Conservation (phyloP, 371 early-diverging fungal genomes). For the Rhizomucor miehei region DNA sequence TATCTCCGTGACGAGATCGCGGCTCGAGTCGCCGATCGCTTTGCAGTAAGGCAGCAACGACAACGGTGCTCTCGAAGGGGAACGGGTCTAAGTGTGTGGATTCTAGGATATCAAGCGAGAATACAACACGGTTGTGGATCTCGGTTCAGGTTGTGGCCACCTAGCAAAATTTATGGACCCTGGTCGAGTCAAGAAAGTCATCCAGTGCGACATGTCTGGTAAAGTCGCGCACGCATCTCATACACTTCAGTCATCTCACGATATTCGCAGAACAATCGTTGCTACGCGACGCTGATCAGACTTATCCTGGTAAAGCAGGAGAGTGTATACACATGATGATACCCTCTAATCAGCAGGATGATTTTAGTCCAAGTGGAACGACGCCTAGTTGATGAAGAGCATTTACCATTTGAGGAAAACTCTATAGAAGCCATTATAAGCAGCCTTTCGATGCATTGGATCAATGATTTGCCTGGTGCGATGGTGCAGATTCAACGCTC, state of each 20-base stretch:
- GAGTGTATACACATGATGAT: conserved; percentile 53
- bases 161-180: conserved; percentile 75
- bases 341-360: neutral
- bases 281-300: conserved; percentile 57
- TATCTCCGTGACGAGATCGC: conserved; percentile 93
- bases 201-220: conserved; percentile 89
- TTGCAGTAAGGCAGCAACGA: conserved; percentile 56
- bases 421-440: conserved; percentile 86
- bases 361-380: conserved; percentile 74
- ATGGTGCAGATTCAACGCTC: conserved; percentile 79
- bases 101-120: conserved; percentile 75
- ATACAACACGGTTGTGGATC: conserved; percentile 82
- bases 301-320: conserved; percentile 61
- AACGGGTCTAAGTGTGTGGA: neutral
- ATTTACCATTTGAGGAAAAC: conserved; percentile 73
- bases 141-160: conserved; percentile 90
- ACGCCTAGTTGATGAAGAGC: conserved; percentile 82
- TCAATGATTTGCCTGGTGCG: conserved; percentile 89
- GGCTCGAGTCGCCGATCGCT: conserved; percentile 80
- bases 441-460: conserved; percentile 90
- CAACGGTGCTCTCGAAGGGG: neutral
- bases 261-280: conserved; percentile 58
- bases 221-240: conserved; percentile 8
- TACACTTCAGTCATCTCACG: neutral
- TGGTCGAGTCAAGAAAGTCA: conserved; percentile 78